Percentiles rank a stretch among this genome's conserved stretches.
phyloP scores from a whole-genome alignment of 306 rosid species.

The Prunus fruticosa region DNA sequence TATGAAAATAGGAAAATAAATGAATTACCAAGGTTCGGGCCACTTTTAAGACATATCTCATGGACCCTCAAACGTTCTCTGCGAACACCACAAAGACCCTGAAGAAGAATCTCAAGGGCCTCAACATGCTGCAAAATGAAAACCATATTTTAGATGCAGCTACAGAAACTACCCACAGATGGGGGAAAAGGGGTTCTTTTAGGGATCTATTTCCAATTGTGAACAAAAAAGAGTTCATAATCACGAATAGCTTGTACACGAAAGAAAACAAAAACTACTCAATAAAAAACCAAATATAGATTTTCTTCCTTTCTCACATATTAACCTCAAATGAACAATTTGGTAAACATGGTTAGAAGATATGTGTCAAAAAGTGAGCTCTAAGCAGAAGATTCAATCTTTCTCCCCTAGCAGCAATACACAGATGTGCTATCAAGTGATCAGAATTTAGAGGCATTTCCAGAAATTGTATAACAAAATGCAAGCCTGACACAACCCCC shows the following conservation, averaged over 20 bases:
- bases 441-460: not conserved
- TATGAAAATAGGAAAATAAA: not conserved
- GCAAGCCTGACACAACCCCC: not conserved
- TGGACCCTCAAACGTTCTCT: conserved; percentile 77
- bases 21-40: conserved; percentile 71
- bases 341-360: not conserved
- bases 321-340: not conserved
- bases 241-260: not conserved
- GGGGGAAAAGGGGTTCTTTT: not conserved
- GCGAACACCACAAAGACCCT: conserved; percentile 90
- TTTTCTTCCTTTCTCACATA: not conserved
- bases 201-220: not conserved
- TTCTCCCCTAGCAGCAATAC: not conserved
- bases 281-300: not conserved
- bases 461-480: not conserved
- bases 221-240: not conserved
- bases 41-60: conserved; percentile 84
- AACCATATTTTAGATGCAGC: conserved; percentile 18
- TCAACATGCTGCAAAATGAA: conserved; percentile 77
- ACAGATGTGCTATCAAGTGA: no score
- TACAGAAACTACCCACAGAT: not conserved
- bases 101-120: conserved; percentile 96
- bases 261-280: not conserved
- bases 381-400: not conserved
- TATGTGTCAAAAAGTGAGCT: not conserved